Base-by-base conservation (phyloP, 2,329 filamentous ascomycete species). In the Aspergillus awamori region DNA sequence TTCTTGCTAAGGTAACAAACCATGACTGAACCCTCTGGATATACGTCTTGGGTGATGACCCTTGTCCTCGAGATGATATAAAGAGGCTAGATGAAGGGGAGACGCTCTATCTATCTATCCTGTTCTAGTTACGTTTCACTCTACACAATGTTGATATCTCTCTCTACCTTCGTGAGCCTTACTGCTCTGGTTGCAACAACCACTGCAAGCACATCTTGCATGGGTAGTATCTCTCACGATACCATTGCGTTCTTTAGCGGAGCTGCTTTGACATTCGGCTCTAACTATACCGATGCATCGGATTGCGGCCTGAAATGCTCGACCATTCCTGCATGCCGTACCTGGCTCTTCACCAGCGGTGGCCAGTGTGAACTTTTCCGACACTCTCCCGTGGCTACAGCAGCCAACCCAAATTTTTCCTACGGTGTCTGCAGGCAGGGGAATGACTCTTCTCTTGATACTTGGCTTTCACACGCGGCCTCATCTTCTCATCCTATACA, bases 211-310 rank as follows among this genome's bases (percentile, higher is more conserved):
- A 33, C 48, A 2, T 26, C 48, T 36, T 49, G 54, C 22, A 13
- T 57, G 54, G 45, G 17, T 28, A 8, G 4, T 52, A 33, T 33
- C 26, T 52, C 30, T 52, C 48, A 33, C n/a, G 11, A 47, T 47
- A 47, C 43, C 20, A 47, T 57, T 30, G 30, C 22, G n/a, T 6
- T 45, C 24, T 57, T 57, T 8, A 57, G 45, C 39, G 54, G 54
- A 15, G 54, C 43, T 7, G 39, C 54, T 38, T 33, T 57, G n/a
- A 51, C 54, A 11, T 57, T 51, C 30, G 8, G 28, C 8, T 57
- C 36, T n/a, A 52, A 52, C 26, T 52, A 52, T 52, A 52, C 48
- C 2, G 17, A 52, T 52, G 48, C 48, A 30, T 5, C 48, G 17
- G 48, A 52, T n/a, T 52, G 48, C 7, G 28, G 48, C n/a, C n/a